Percentiles rank a stretch among this genome's conserved stretches.
Evolutionary conservation across 2,329 filamentous ascomycete genomes (phyloP).

Genomic region (Aureobasidium sp.): DNA sequence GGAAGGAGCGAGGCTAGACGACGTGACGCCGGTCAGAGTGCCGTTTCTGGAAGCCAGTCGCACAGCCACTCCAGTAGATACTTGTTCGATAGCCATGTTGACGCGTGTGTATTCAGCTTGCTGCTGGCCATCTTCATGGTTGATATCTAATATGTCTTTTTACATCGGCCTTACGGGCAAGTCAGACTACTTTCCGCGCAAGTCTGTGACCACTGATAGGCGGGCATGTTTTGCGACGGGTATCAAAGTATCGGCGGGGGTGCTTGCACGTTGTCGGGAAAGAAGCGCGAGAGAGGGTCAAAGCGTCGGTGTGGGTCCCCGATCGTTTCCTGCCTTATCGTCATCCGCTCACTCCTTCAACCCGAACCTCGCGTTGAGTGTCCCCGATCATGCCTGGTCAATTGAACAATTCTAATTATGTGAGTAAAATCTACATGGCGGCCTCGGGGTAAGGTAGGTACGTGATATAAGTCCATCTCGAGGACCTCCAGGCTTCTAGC

Average conservation of each 20-base stretch:
- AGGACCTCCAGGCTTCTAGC: not conserved
- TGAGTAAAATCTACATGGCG: not conserved
- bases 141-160: not conserved
- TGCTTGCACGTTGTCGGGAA: not conserved
- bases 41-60: conserved; percentile 40
- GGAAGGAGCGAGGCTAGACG: conserved; percentile 49
- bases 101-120: not conserved
- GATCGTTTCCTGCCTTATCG: not conserved
- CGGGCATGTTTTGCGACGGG: not conserved
- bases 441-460: not conserved
- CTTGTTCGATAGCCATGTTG: not conserved
- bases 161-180: not conserved
- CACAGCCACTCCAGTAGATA: conserved; percentile 12
- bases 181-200: not conserved
- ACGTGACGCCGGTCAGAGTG: conserved; percentile 40
- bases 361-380: not conserved
- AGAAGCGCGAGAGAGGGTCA: not conserved
- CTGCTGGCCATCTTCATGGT: not conserved
- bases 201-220: not conserved
- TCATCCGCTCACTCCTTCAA: not conserved
- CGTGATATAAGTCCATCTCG: not conserved
- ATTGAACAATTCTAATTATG: not conserved
- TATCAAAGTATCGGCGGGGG: not conserved
- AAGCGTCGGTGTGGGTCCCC: conserved; percentile 11
- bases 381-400: conserved; percentile 10